Evolutionary conservation across 2,329 filamentous ascomycete genomes (phyloP).

Genomic region (Pyricularia grisea): DNA sequence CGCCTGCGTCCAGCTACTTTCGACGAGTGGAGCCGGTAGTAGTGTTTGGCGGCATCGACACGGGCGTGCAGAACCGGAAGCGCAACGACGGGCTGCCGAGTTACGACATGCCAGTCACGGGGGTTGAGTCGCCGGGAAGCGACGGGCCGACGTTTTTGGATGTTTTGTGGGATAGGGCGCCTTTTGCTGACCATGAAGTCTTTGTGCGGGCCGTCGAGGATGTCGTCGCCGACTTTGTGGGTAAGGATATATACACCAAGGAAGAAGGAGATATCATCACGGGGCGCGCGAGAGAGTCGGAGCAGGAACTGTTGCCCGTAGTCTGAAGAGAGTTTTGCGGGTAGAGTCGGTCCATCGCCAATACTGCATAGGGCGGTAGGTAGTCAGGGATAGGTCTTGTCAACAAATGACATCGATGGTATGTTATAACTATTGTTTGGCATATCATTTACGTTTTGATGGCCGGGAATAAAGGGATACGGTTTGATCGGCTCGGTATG

Average conservation of each 20-base stretch:
- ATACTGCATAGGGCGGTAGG: too few relatives aligned
- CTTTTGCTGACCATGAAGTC: constrained; percentile 16
- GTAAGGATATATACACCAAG: constrained; percentile 14
- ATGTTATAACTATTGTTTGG: too few relatives aligned
- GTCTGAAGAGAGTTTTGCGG: not conserved
- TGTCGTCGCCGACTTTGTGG: constrained; percentile 14
- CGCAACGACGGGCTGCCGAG: constrained; percentile 19
- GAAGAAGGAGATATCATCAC: constrained; percentile 16
- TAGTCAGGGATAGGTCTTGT: too few relatives aligned
- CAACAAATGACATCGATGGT: too few relatives aligned
- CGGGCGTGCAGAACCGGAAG: constrained; percentile 19
- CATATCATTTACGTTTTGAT: too few relatives aligned
- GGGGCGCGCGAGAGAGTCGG: constrained; percentile 13
- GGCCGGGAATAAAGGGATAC: too few relatives aligned
- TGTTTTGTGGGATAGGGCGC: constrained; percentile 20
- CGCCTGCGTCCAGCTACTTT: constrained; percentile 21
- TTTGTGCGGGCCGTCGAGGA: constrained; percentile 16
- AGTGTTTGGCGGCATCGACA: constrained; percentile 16
- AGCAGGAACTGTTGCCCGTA: constrained; percentile 13
- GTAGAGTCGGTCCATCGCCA: too few relatives aligned
- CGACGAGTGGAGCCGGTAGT: constrained; percentile 19
- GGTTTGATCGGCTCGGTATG: too few relatives aligned
- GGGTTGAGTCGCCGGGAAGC: constrained; percentile 17
- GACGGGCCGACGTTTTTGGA: constrained; percentile 23
- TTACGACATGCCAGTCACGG: constrained; percentile 20